These are phyloP conservation scores for Avena eriantha DNA, from an alignment of 176 grass and related monocot genomes.

Conservation along the genomic window DNA sequence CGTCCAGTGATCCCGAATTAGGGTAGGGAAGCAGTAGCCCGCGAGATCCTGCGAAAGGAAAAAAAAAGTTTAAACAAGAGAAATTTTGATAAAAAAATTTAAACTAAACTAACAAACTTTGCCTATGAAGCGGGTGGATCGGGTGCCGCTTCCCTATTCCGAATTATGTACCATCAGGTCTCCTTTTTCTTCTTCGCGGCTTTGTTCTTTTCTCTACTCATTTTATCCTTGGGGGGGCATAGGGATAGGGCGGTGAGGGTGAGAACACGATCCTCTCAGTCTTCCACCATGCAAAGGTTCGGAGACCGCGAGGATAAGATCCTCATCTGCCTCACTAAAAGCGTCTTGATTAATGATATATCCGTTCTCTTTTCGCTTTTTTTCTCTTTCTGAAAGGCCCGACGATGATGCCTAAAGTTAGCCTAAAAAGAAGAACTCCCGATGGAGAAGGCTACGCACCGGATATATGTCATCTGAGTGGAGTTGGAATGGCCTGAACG, in stretches of 20 bases:
- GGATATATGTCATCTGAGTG: no score
- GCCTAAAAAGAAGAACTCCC: background rate
- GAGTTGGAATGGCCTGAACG: background rate
- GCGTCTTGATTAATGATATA: background rate
- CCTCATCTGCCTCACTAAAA: background rate
- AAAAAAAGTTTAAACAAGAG: no score
- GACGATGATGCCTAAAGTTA: background rate
- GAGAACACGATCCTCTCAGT: slow-evolving; percentile 33
- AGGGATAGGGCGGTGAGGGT: background rate
- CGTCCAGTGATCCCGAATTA: background rate
- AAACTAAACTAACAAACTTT: no score
- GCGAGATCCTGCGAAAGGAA: no score
- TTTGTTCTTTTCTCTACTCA: slow-evolving; percentile 13
- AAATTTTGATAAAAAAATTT: no score
- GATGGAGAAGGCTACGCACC: slow-evolving; percentile 7
- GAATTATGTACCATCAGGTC: background rate
- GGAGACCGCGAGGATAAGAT: slow-evolving; percentile 10
- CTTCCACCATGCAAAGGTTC: slow-evolving; percentile 26
- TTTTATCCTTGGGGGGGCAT: slow-evolving; percentile 9
- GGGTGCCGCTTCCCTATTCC: no score
- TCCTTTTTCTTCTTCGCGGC: background rate
- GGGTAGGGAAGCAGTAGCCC: no score
- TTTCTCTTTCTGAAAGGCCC: background rate
- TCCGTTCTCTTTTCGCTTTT: background rate
- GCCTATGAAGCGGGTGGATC: no score